Evolutionary conservation across 148 eudicot genomes (phyloP), one percentile per base, ranked within the genome.

Genomic region (Pouteria glomerata): DNA sequence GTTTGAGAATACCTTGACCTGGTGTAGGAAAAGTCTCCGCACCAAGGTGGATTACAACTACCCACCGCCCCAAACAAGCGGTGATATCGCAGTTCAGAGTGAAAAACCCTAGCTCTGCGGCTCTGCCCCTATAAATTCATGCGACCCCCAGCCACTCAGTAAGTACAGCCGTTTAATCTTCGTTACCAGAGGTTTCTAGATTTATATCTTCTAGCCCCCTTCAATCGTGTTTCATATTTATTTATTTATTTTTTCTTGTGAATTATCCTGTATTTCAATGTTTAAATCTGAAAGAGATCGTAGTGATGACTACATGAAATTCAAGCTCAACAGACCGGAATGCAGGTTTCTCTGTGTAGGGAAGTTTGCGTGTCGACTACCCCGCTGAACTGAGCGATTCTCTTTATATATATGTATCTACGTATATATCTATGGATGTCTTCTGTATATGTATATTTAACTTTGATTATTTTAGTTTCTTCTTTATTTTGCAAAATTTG

Each of bases 251-350:
- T 10, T n/a, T 33, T 35, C 33, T 21, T 64, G 26, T 52, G 53
- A 8, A 27, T 24, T 26, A 16, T 59, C 3, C 15, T 34, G 1
- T 18, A 31, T 31, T 18, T 8, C 56, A 10, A 18, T 1, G 5
- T 41, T 42, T 19, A 35, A 30, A 71, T 33, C 21, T 18, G 26
- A 1, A 3, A 50, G 39, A 23, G 65, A 69, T 80, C 80, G 90
- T 88, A 10, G 57, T 89, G 93, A 88, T 68, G 89, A 88, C 88
- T 82, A 68, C 48, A 61, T 48, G 63, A 82, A 71, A 74, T 80
- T 88, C 92, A 88, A 88, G 92, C 92, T 88, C 93, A 88, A 88
- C 93, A 89, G 90, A 86, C 93, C 93, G 90, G 79, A 89, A 74
- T 75, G 80, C 88, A 79, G 79, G 84, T 41, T 42, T 68, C 66